phyloP scores from a whole-genome alignment of 2,329 filamentous ascomycete species.

The Xylaria arbuscula region DNA sequence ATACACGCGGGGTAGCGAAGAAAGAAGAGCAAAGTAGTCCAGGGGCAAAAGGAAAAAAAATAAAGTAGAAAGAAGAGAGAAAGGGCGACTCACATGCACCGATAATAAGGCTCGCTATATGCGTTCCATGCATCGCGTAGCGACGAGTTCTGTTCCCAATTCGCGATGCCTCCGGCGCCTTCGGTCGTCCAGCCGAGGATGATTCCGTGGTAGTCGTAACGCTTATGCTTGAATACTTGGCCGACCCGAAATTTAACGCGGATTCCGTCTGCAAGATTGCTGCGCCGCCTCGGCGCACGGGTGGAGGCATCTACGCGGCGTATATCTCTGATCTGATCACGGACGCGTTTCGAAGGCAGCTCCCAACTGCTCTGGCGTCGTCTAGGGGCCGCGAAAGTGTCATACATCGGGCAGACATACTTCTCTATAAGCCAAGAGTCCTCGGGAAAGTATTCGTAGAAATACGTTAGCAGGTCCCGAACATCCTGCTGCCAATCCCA shows the following conservation, averaged over 20 bases:
- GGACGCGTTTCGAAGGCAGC: conserved; percentile 51
- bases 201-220: conserved; percentile 82
- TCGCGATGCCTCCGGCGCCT: conserved; percentile 71
- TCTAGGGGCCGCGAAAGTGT: conserved; percentile 53
- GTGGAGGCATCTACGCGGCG: conserved; percentile 56
- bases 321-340: conserved; percentile 55
- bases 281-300: conserved; percentile 52
- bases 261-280: conserved; percentile 46
- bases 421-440: conserved; percentile 78
- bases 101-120: conserved; percentile 81
- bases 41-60: conserved; percentile 27
- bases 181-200: conserved; percentile 88
- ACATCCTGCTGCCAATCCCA: conserved; percentile 70
- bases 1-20: background rate
- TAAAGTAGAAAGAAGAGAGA: conserved; percentile 52
- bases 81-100: conserved; percentile 77
- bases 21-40: conserved; percentile 56
- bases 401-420: conserved; percentile 73
- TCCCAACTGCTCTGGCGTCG: conserved; percentile 51
- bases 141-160: conserved; percentile 60
- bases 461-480: conserved; percentile 71
- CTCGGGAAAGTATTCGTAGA: conserved; percentile 74
- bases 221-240: conserved; percentile 83
- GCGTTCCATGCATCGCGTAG: conserved; percentile 46
- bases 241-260: conserved; percentile 76